Percentiles rank a stretch among this genome's conserved stretches.
Conservation (phyloP, 2,329 filamentous ascomycete genomes). For the Lachnellula occidentalis region DNA sequence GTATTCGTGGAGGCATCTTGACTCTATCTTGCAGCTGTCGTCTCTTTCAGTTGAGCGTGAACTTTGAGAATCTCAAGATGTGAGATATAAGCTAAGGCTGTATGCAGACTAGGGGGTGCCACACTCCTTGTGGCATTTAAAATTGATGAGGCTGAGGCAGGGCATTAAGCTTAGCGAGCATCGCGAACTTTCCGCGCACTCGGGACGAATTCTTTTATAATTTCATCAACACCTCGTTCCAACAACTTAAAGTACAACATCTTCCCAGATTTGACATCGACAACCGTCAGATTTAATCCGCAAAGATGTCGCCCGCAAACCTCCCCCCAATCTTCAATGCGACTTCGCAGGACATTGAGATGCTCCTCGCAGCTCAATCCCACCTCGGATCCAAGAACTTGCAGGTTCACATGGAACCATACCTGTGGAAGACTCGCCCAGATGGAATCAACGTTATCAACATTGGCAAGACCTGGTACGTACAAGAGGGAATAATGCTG, state of each 20-base stretch:
- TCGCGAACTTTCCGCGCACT: too few species aligned
- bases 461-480: conserved; percentile 99
- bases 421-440: conserved; percentile 98
- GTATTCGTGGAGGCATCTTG: conserved; percentile 63
- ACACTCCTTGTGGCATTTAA: background rate
- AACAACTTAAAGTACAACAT: conserved; percentile 17
- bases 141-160: background rate
- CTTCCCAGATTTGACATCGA: conserved; percentile 32
- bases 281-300: conserved; percentile 39
- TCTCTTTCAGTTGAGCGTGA: conserved; percentile 2
- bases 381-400: conserved; percentile 99
- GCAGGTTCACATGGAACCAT: conserved; percentile 98
- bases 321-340: conserved; percentile 94
- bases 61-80: conserved; percentile 22
- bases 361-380: conserved; percentile 93
- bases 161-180: background rate
- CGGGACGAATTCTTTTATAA: background rate
- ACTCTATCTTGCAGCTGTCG: background rate
- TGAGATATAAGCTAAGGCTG: background rate
- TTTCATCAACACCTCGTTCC: conserved; percentile 6
- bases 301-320: conserved; percentile 92
- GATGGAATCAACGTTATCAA: conserved; percentile 99
- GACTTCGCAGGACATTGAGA: conserved; percentile 96
- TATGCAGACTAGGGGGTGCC: background rate
- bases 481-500: conserved; percentile 13